Evolutionary conservation across 176 grass and related monocot genomes (phyloP), one percentile per base, ranked within the genome.

Genomic region (Urochloa ruziziensis): DNA sequence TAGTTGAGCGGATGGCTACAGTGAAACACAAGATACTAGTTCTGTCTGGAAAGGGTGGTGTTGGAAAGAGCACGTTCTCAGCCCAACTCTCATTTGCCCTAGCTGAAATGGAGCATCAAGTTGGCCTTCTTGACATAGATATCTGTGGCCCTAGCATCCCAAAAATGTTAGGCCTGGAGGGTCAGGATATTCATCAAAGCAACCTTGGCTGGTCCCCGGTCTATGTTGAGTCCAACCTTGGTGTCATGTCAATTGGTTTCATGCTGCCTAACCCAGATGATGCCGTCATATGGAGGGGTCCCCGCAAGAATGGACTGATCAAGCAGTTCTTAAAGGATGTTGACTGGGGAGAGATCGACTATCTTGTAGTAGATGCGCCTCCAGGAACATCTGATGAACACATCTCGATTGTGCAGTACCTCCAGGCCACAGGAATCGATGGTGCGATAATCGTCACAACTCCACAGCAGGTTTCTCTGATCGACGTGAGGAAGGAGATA

Each of bases 321-420:
- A 91, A 91, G 42, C 86, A 91, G 37, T 91, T 91, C 51, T 37
- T 88, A 49, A 91, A 91, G 82, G 86, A 91, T 78, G 90, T 91
- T 19, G 76, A 91, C 34, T 91, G 90, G 86, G 89, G 89, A 11
- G 90, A 91, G 64, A 75, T 91, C 0, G 90, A 91, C 56, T 88
- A 91, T 73, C 82, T 91, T 15, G 87, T 95, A 24, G 93, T 93
- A 43, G 93, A 95, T 70, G 86, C 93, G 13, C 93, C 90, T 37
- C 93, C 93, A 67, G 93, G 93, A 56, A 95, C 93, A 73, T 95
- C 93, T 30, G 93, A 95, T 62, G 96, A 98, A 56, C 96, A 98
- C 24, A 98, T 98, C n/a, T 91, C 96, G 15, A 95, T 95, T 0
- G 91, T 98, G n/a, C 96, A 98, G 79, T 98, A 95, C 62, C 84